Base-by-base conservation (phyloP, 1,284 basidiomycete genomes). In the Paramarasmius palmivorus region DNA sequence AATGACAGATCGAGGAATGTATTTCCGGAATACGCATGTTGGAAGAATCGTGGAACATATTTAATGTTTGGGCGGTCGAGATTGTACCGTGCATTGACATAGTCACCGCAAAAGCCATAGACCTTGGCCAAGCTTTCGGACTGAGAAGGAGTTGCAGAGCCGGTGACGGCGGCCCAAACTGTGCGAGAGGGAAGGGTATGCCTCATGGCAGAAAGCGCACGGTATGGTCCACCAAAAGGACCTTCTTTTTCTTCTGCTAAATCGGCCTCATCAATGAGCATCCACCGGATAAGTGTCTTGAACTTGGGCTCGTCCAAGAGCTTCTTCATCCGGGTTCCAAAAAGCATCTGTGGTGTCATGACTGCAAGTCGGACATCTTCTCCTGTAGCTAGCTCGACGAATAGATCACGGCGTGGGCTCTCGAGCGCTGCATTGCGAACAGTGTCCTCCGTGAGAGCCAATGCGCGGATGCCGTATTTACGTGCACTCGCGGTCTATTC, bases 1-100 rank as follows among this genome's bases (percentile, higher is more conserved):
- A 57, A 61, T 52, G 37, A 48, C 35, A 61, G 49, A 34, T 61
- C 58, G 32, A 59, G 50, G 45, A 53, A 53, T 17, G 57, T 45
- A 12, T n/a, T 26, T 10, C 52, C 55, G 25, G 58, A 46, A 20
- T 26, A 8, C 5, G 63, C 17, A 34, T 64, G 52, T 35, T 55
- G 41, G 41, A 58, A 51, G 50, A 60, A 60, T 9, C 60, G 53
- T 8, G 60, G 41, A 46, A 61, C 59, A 25, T 53, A 61, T 44
- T 62, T 63, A 40, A 63, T n/a, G 25, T 63, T 57, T 5, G 60
- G 57, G 22, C 60, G 55, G 44, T 64, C 59, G 23, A 63, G 42
- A 22, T 55, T 53, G 54, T 59, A 56, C 20, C 55, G 54, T 6
- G 59, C 56, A 45, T 60, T 44, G 29, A 61, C 42, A 39, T 59